Percentiles rank a stretch among this genome's conserved stretches.
Conservation (phyloP, 1,284 basidiomycete species). For the Austroboletus olivaceoglutinosus region DNA sequence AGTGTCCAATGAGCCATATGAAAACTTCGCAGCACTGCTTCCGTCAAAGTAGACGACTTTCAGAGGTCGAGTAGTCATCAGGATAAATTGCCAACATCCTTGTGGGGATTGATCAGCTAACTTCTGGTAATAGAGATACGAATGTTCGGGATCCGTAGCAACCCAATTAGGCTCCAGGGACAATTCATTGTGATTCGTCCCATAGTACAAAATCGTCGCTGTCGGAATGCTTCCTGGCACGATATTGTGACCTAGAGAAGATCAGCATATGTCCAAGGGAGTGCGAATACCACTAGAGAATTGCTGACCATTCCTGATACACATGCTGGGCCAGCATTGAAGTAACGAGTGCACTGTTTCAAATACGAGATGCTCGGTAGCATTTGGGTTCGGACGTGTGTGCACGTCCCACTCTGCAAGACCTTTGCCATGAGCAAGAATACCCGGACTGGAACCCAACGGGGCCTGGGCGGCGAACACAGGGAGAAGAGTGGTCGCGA, state of each 20-base stretch:
- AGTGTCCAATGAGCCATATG: constrained; percentile 39
- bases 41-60: constrained; percentile 47
- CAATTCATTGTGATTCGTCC: constrained; percentile 20
- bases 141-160: constrained; percentile 46
- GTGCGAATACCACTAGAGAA: rapidly evolving
- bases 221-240: constrained; percentile 40
- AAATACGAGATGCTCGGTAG: constrained; percentile 29
- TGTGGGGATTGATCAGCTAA: neutral
- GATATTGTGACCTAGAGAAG: constrained; percentile 39
- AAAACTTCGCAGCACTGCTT: constrained; percentile 38
- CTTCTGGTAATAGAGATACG: constrained; percentile 35
- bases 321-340: constrained; percentile 52
- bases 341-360: constrained; percentile 36
- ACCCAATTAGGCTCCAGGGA: constrained; percentile 41
- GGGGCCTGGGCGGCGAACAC: constrained; percentile 14
- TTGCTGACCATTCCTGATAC: constrained; percentile 43
- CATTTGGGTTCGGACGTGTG: constrained; percentile 10
- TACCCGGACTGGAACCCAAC: neutral
- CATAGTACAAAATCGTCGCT: constrained; percentile 46
- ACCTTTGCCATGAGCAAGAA: neutral
- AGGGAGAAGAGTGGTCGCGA: neutral
- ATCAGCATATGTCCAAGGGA: neutral
- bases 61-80: constrained; percentile 37
- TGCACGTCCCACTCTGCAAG: constrained; percentile 18
- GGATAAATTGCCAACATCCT: constrained; percentile 40